Evolutionary conservation across 345 rosid genomes (phyloP), one percentile per base, ranked within the genome.

Genomic region (Populus nigra): DNA sequence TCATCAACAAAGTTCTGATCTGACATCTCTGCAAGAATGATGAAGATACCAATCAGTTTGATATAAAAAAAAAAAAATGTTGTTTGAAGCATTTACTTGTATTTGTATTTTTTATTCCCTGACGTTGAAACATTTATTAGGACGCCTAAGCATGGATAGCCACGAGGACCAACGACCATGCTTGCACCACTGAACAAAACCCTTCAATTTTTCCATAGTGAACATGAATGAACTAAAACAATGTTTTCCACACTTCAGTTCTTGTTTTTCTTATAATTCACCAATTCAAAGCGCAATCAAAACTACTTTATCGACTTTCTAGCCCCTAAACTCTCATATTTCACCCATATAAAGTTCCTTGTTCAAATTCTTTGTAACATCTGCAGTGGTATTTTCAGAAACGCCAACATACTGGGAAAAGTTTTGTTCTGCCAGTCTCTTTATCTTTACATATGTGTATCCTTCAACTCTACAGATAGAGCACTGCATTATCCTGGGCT

Each of bases 1-100:
- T 90, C 93, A 45, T 91, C 91, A 9, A 81, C 87, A 77, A 95
- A 95, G 85, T 95, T 95, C 87, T 95, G 99, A 81, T 89, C 98
- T 1, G 97, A 89, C 74, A 86, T 88, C 85, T 95, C 99, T 91
- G 82, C 83, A 86, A 80, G 29, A 59, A 59, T 59, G 27, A 59
- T n/a, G 65, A n/a, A 59, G 65, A 59, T 23, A 5, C 65, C 2
- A n/a, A 5, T 59, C 29, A 59, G 65, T 59, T 23, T 10, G 7
- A 59, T 59, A n/a, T 16, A 63, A 20, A 12, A 53, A 53, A 17
- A 12, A 55, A 23, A 33, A 2, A 11, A n/a, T 4, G 27, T 13
- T n/a, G 49, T 39, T 8, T 9, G 5, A 77, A 43, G 33, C 63
- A 35, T 36, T 15, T 45, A 66, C 38, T 22, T 12, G 47, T 25